Conservation (phyloP, 176 grass and related monocot genomes). For the Carex myosuroides region DNA sequence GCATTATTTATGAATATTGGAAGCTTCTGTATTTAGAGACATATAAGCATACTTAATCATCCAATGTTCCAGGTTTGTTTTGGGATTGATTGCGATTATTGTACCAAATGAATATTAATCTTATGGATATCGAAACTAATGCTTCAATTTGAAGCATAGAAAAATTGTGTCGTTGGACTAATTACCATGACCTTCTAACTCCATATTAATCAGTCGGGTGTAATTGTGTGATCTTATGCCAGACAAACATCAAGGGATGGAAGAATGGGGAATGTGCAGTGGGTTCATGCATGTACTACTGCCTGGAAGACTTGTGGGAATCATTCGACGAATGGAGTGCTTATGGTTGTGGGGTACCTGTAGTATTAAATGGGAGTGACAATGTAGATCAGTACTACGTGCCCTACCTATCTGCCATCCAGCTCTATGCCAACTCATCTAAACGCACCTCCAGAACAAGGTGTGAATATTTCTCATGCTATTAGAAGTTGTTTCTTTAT, state of each 20-base stretch:
- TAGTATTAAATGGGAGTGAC: slow-evolving; percentile 73
- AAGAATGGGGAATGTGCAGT: slow-evolving; percentile 29
- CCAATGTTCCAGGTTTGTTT: neutral
- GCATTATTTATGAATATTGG: neutral
- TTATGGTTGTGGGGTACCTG: slow-evolving; percentile 86
- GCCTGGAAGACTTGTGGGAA: slow-evolving; percentile 89
- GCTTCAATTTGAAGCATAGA: neutral
- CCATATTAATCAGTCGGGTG: neutral
- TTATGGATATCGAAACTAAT: neutral
- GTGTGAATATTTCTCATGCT: slow-evolving; percentile 25
- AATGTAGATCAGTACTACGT: slow-evolving; percentile 89
- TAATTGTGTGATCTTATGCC: neutral
- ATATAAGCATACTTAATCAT: neutral
- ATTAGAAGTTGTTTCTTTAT: neutral
- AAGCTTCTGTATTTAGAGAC: neutral
- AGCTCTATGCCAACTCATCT: slow-evolving; percentile 53
- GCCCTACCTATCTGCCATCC: slow-evolving; percentile 89
- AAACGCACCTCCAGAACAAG: slow-evolving; percentile 46
- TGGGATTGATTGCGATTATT: neutral
- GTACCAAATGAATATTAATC: neutral
- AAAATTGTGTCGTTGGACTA: neutral
- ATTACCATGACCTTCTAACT: neutral
- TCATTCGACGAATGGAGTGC: slow-evolving; percentile 96
- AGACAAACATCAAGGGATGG: slow-evolving; percentile 49
- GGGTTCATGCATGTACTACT: slow-evolving; percentile 46